Conservation (phyloP, 2,329 filamentous ascomycete genomes). For the Fusarium staphyleae region DNA sequence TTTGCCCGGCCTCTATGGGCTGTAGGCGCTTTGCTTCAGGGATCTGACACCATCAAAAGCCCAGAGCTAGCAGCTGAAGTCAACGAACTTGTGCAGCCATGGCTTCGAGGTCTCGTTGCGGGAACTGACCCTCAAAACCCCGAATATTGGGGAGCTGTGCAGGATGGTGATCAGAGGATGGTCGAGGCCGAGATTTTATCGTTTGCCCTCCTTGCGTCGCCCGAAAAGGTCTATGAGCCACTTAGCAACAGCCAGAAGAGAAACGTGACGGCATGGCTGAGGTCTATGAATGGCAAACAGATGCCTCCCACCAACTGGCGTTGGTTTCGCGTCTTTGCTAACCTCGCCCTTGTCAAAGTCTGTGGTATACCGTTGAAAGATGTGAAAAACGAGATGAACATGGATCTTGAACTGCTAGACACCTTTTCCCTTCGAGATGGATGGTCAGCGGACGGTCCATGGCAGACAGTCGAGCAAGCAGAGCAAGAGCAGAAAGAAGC, state of each 20-base stretch:
- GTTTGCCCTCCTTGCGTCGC: conserved; percentile 55
- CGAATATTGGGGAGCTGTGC: conserved; percentile 58
- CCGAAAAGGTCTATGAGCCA: conserved; percentile 45
- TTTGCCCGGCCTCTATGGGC: conserved; percentile 52
- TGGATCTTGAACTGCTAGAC: conserved; percentile 54
- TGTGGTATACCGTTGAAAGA: conserved; percentile 48
- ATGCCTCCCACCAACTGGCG: conserved; percentile 60
- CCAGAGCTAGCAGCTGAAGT: conserved; percentile 1
- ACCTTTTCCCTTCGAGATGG: conserved; percentile 54
- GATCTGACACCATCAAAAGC: conserved; percentile 39
- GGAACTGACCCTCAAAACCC: conserved; percentile 45
- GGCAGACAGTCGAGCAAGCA: conserved; percentile 42
- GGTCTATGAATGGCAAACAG: conserved; percentile 51
- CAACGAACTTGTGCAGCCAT: conserved; percentile 34
- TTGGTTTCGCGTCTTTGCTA: conserved; percentile 60
- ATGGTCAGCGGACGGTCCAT: conserved; percentile 57
- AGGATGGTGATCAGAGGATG: conserved; percentile 59
- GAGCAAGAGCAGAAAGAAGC: conserved; percentile 5
- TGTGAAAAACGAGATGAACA: conserved; percentile 48
- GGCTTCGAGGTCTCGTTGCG: conserved; percentile 43
- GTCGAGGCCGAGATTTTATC: conserved; percentile 61
- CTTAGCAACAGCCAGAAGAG: conserved; percentile 41
- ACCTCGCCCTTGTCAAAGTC: conserved; percentile 53
- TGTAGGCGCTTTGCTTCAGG: conserved; percentile 51
- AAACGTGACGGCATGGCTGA: conserved; percentile 52